phyloP scores from a whole-genome alignment of 352 stramenopile genomes.

The Achlya hypogyna region DNA sequence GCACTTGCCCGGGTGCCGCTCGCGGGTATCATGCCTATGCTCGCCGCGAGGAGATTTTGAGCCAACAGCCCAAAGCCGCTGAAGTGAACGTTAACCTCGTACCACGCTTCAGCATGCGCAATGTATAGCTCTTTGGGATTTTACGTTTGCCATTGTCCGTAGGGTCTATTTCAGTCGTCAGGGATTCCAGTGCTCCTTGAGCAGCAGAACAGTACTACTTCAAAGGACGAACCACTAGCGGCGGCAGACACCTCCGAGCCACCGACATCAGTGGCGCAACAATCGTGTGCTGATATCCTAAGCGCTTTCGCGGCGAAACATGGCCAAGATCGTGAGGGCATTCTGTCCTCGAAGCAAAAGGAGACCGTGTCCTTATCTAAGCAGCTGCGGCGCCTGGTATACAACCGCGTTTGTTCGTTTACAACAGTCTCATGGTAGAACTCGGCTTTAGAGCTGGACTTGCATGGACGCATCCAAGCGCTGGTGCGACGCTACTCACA shows the following conservation, averaged over 20 bases:
- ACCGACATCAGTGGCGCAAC: too few relatives aligned
- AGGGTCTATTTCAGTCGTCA: not conserved
- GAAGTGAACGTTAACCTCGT: conserved; percentile 50
- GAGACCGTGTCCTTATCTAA: too few relatives aligned
- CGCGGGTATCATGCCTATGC: conserved; percentile 48
- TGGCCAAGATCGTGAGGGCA: too few relatives aligned
- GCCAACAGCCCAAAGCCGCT: conserved; percentile 9
- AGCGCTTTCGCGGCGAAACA: too few relatives aligned
- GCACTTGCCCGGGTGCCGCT: conserved; percentile 49
- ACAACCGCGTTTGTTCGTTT: not conserved
- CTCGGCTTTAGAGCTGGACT: conserved; percentile 19
- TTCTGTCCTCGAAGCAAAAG: too few relatives aligned
- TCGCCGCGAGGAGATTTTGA: conserved; percentile 38
- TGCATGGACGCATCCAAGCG: conserved; percentile 22
- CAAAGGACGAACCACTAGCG: not conserved
- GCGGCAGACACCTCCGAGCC: too few relatives aligned
- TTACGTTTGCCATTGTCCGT: not conserved
- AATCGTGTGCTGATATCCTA: too few relatives aligned
- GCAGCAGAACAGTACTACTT: not conserved
- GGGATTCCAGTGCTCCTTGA: not conserved
- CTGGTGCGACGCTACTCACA: conserved; percentile 14
- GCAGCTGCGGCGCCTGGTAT: not conserved
- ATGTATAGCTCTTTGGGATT: not conserved
- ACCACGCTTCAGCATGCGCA: conserved; percentile 28
- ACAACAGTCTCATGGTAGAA: conserved; percentile 21